phyloP scores from a whole-genome alignment of 441 rosid genomes.

The Jatropha podagrica region DNA sequence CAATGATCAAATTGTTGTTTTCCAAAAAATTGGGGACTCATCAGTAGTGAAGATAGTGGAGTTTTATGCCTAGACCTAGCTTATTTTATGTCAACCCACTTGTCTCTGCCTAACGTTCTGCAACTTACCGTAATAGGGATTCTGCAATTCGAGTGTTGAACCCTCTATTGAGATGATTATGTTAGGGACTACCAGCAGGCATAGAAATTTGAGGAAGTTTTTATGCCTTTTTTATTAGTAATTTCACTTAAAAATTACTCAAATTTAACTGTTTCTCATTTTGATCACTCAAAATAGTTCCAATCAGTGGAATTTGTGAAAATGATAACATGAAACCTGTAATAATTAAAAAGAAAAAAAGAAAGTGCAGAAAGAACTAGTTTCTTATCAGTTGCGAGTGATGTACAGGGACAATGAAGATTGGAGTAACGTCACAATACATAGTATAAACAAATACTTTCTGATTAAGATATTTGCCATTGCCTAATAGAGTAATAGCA shows the following conservation, averaged over 20 bases:
- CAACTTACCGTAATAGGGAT: neutral
- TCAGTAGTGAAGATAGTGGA: slow-evolving; percentile 76
- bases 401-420: neutral
- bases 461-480: neutral
- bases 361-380: no score
- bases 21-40: slow-evolving; percentile 82
- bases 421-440: neutral
- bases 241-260: no score
- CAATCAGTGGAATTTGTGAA: no score
- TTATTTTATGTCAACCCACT: neutral
- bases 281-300: no score
- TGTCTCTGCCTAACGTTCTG: neutral
- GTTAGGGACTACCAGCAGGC: neutral
- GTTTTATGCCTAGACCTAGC: slow-evolving; percentile 48
- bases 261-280: no score
- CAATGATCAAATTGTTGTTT: slow-evolving; percentile 69
- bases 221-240: no score
- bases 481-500: neutral
- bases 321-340: no score
- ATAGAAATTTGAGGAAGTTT: no score
- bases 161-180: neutral
- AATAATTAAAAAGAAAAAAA: no score
- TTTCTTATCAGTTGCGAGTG: neutral
- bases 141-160: neutral
- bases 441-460: neutral